Evolutionary conservation across 2,329 filamentous ascomycete genomes (phyloP).

Genomic region (Arthroderma sp.): DNA sequence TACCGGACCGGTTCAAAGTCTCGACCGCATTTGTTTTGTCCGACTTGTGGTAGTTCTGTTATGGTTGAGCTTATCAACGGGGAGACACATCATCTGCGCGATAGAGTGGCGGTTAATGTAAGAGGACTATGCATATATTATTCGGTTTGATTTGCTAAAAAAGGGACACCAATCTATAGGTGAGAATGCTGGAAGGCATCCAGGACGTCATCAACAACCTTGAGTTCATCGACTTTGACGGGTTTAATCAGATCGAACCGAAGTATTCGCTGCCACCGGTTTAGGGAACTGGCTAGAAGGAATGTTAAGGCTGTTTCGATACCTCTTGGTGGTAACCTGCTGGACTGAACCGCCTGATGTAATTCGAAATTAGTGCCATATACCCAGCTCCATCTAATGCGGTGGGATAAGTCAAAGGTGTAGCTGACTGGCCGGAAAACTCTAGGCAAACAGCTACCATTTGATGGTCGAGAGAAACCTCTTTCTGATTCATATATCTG

Average conservation of each 20-base stretch:
- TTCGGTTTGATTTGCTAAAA: not conserved
- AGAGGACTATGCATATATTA: not conserved
- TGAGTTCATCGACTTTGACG: not conserved
- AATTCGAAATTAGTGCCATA: too few relatives aligned
- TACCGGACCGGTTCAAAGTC: not conserved
- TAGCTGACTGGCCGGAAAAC: too few relatives aligned
- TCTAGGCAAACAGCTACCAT: too few relatives aligned
- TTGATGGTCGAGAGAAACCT: too few relatives aligned
- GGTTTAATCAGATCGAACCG: not conserved
- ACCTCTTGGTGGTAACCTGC: too few relatives aligned
- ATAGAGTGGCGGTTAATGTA: constrained; percentile 4
- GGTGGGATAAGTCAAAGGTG: too few relatives aligned
- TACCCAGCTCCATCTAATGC: too few relatives aligned
- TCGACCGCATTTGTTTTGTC: constrained; percentile 2
- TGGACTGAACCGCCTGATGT: too few relatives aligned
- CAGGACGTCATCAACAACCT: constrained; percentile 3
- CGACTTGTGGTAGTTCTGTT: constrained; percentile 1
- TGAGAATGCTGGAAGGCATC: constrained; percentile 3
- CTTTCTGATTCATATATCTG: too few relatives aligned
- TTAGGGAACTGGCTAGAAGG: not conserved
- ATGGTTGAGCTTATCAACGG: constrained; percentile 3
- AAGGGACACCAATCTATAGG: not conserved
- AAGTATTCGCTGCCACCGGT: constrained; percentile 1
- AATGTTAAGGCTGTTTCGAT: too few relatives aligned
- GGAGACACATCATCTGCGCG: not conserved